Conservation (phyloP, 176 grass and related monocot species). For the Ensete ventricosum region DNA sequence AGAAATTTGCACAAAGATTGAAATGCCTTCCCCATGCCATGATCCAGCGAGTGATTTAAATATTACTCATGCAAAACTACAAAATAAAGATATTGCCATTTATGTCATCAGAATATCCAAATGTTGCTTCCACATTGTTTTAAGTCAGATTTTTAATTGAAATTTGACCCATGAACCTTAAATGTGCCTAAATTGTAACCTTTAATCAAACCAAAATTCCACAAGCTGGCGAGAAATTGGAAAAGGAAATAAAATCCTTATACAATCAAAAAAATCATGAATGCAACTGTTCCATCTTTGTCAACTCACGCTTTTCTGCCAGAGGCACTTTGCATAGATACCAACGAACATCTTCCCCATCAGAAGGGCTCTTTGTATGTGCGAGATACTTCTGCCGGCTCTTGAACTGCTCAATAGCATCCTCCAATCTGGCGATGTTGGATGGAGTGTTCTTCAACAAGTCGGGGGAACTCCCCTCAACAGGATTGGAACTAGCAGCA, state of each 20-base stretch:
- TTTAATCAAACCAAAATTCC: background rate
- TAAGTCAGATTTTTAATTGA: background rate
- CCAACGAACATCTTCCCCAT: slow-evolving; percentile 80
- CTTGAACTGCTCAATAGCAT: slow-evolving; percentile 59
- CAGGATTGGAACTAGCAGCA: slow-evolving; percentile 6
- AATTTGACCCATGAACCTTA: background rate
- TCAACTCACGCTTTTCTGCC: slow-evolving; percentile 41
- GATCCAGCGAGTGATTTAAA: background rate
- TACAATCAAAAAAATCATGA: background rate
- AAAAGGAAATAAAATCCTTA: background rate
- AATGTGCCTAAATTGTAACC: background rate
- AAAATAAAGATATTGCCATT: background rate
- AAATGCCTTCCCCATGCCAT: background rate
- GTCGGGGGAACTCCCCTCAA: slow-evolving; percentile 47
- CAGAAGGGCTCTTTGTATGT: slow-evolving; percentile 82
- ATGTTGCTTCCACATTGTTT: background rate
- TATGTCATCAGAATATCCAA: background rate
- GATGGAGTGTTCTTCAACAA: slow-evolving; percentile 72
- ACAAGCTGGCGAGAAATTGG: no score
- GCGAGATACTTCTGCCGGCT: slow-evolving; percentile 70
- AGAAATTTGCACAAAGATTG: background rate
- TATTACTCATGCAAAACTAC: background rate
- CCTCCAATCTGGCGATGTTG: slow-evolving; percentile 67
- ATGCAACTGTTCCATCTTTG: background rate
- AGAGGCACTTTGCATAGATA: slow-evolving; percentile 90